Base-by-base conservation (phyloP, 2,329 filamentous ascomycete genomes). In the Fusarium continuum region DNA sequence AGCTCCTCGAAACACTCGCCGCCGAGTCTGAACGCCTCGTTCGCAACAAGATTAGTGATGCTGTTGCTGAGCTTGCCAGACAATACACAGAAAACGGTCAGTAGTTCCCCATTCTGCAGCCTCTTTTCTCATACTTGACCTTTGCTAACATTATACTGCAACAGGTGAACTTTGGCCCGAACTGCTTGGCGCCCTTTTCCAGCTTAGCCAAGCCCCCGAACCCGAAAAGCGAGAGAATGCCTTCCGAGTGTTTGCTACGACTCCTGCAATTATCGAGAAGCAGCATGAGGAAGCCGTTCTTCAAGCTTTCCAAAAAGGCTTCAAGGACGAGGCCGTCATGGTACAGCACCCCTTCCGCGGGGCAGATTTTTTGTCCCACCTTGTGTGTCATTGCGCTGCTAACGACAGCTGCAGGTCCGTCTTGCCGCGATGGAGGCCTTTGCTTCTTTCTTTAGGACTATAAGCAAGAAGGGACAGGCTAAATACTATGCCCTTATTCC, bases 361-460 rank as follows among this genome's bases (percentile, higher is more conserved):
- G 55, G 26, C 49, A 50, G 28, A 46, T 20, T 39, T 54, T 43
- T 28, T 46, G 44, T 56, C 45, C 40, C 32, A 51, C 40, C 50
- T 36, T 40, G 25, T 22, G 38, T 26, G 19, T 31, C 39, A 41
- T 46, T 55, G 44, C 38, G 36, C 51, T 46, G 54, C 60, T 70
- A 56, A 71, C 55, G 17, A 57, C 22, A 29, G 19, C 35, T 39
- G 38, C 47, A 94, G 87, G 94, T 99, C 55, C 91, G 93, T 65
- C 87, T 99, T 55, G 90, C 93, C 40, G 93, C 95, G 52, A 96
- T 98, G 88, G 93, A 97, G 74, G 95, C 95, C 8, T 99, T 99
- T 74, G 91, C 94, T 16, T 89, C 93, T 4, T 98, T 99, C 81
- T 99, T 99, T 85, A 87, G 92, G 67, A 95, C 90, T 54, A 87